Evolutionary conservation across 306 rosid species (phyloP).

Genomic region (Hylodesmum podocarpum): DNA sequence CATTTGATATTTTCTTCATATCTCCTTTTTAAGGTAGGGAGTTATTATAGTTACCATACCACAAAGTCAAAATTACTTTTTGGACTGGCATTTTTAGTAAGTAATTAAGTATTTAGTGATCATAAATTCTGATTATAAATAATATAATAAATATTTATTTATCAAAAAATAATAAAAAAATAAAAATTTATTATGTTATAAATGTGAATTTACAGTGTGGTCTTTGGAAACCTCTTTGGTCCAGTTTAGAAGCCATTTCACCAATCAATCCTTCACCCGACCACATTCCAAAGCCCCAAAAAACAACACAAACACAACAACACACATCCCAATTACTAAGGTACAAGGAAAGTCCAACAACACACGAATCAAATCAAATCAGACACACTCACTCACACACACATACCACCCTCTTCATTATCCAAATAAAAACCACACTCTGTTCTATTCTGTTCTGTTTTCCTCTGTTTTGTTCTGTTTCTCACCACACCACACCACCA

Average conservation of each 20-base stretch:
- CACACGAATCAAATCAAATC: constrained; percentile 17
- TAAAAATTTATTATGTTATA: not conserved
- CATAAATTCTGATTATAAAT: not conserved
- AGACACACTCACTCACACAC: not conserved
- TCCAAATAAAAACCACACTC: not conserved
- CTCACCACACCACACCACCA: constrained; percentile 9
- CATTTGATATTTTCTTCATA: not conserved
- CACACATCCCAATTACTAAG: constrained; percentile 41
- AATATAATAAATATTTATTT: not conserved
- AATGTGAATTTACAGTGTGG: too few relatives aligned
- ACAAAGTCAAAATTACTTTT: not conserved
- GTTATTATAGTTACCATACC: not conserved
- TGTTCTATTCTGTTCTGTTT: constrained; percentile 4
- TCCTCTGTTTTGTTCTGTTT: constrained; percentile 12
- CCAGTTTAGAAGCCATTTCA: constrained; percentile 54
- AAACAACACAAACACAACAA: not conserved
- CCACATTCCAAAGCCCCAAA: constrained; percentile 35
- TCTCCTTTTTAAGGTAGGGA: not conserved
- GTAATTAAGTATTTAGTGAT: not conserved
- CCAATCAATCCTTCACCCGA: constrained; percentile 35
- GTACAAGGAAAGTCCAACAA: constrained; percentile 39
- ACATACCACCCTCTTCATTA: constrained; percentile 11
- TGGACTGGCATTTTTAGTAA: not conserved
- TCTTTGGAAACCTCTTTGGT: constrained; percentile 41
- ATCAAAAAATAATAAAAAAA: too few relatives aligned